Evolutionary conservation across 1,284 basidiomycete species (phyloP), one percentile per base, ranked within the genome.

Genomic region (Naganishia albida): DNA sequence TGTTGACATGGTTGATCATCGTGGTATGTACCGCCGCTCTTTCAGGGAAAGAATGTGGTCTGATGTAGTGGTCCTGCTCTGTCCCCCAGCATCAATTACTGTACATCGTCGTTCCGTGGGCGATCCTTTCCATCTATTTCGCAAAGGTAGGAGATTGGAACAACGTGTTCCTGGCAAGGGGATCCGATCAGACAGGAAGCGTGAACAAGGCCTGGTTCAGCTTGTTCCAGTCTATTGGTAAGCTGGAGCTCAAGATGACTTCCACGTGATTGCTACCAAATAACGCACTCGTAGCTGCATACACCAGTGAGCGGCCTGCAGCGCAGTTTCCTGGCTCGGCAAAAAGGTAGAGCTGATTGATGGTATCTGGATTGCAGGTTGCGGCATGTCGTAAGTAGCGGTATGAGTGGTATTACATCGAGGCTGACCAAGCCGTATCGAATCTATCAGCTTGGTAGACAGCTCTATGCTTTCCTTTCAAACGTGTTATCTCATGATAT

Each of bases 141-240:
- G 26, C 70, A 2, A 62, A 67, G 42, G 68, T 71, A 3, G 20
- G 51, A 10, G 53, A 53, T 13, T 75, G 71, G 71, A 64, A 72
- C 43, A 13, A 38, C 3, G 70, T 63, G 2, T 74, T 74, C 42
- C 28, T 67, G 20, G 64, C 67, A 12, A 54, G 28, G 0, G 34
- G 60, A 1, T 69, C 69, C 1, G 69, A 68, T 1, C 74, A 76
- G 49, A 62, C 65, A 12, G 65, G 39, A 1, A 67, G 63, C 8
- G 70, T 73, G 16, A 62, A 72, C 62, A 71, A 72, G 56, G 71
- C 71, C n/a, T 76, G 73, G 72, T 69, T 57, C 56, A 70, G 72
- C 18, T 60, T 76, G 26, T 74, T 70, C 66, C 51, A 71, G 28
- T 62, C 67, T 12, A 65, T 66, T 26, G 67, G 68, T 64, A 43